These are phyloP conservation scores for Colletotrichum tofieldiae DNA, from an alignment of 2,329 filamentous ascomycete species.

Conservation along the genomic window DNA sequence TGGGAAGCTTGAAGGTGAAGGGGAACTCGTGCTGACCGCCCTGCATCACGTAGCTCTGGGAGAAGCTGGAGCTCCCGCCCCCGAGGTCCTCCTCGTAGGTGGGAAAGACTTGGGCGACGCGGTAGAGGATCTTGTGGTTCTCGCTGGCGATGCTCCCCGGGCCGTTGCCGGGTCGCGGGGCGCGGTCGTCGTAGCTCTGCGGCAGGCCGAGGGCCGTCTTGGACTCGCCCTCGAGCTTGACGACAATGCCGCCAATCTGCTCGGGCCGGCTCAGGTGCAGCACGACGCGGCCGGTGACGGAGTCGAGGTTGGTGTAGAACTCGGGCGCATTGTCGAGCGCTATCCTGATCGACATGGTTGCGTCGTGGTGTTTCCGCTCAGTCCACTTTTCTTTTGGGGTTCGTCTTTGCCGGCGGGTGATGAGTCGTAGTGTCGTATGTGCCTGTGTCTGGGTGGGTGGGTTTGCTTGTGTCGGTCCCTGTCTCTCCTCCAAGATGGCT, in stretches of 20 bases:
- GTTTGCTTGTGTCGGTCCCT: background rate
- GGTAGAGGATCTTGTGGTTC: constrained; percentile 83
- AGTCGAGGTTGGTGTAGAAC: constrained; percentile 86
- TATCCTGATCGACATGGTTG: constrained; percentile 76
- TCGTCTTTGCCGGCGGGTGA: constrained; percentile 9
- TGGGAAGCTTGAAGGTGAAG: constrained; percentile 83
- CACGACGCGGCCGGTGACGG: constrained; percentile 75
- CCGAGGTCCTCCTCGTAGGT: constrained; percentile 62
- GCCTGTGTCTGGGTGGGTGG: background rate
- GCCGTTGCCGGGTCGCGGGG: constrained; percentile 54
- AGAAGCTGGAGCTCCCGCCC: constrained; percentile 57
- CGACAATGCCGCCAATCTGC: constrained; percentile 79
- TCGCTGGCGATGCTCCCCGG: constrained; percentile 66
- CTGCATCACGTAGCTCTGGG: constrained; percentile 71
- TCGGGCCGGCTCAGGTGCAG: constrained; percentile 76
- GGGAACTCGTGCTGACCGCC: constrained; percentile 82
- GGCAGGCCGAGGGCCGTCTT: constrained; percentile 75
- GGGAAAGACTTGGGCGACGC: constrained; percentile 81
- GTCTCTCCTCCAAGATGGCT: constrained; percentile 1
- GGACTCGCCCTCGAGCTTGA: constrained; percentile 88
- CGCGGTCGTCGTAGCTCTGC: constrained; percentile 55
- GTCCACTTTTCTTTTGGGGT: constrained; percentile 27
- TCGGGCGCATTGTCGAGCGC: constrained; percentile 76
- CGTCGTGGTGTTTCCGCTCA: constrained; percentile 45
- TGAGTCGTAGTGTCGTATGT: background rate